These are phyloP conservation scores for Acanthamoeba triangularis DNA, from an alignment of 208 protist species.

Conservation along the genomic window DNA sequence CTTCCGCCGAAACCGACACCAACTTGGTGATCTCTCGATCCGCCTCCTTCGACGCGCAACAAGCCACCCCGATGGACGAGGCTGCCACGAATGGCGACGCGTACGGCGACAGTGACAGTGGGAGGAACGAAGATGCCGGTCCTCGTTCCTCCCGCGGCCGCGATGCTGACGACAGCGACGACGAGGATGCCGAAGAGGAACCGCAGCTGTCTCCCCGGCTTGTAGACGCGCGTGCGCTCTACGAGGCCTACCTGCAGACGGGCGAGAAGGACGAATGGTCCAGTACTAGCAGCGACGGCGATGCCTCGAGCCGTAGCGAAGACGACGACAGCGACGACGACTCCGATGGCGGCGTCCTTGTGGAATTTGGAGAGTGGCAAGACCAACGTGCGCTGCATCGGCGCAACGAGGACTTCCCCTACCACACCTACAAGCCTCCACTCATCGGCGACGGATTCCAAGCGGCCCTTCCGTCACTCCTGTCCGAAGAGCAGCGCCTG, in stretches of 20 bases:
- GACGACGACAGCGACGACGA: neutral
- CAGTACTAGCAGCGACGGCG: neutral
- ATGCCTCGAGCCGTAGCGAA: neutral
- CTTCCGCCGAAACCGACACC: neutral
- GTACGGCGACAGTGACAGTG: neutral
- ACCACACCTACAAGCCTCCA: constrained; percentile 43
- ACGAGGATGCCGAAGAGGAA: constrained; percentile 37
- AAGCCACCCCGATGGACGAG: neutral
- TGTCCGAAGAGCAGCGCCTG: neutral
- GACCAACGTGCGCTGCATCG: constrained; percentile 35
- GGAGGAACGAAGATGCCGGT: neutral
- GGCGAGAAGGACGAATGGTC: neutral
- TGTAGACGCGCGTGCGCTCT: constrained; percentile 15
- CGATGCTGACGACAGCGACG: constrained; percentile 11
- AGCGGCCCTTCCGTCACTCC: neutral
- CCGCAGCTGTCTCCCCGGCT: constrained; percentile 37
- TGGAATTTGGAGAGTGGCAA: neutral
- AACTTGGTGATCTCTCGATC: too few species aligned
- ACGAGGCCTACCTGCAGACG: constrained; percentile 17
- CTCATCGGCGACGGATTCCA: constrained; percentile 17
- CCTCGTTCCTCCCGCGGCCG: neutral
- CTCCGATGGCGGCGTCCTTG: neutral
- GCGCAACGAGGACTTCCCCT: constrained; percentile 59
- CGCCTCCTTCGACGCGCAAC: too few species aligned
- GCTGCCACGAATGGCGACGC: neutral